Evolutionary conservation across 352 stramenopile genomes (phyloP), one percentile per base, ranked within the genome.

Genomic region (Thalassiosira livingstoniorum): DNA sequence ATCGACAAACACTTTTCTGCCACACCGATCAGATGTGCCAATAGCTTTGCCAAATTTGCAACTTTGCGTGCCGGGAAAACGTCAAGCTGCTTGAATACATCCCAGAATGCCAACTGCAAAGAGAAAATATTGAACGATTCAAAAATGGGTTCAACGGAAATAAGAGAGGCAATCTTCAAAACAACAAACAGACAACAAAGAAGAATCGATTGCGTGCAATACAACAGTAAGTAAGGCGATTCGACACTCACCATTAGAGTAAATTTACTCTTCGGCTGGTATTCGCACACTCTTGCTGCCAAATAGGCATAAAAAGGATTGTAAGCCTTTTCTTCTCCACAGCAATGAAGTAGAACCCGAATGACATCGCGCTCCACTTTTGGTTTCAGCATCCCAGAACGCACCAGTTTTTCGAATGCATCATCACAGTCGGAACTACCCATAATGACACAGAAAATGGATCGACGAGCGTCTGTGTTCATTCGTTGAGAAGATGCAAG

Each of bases 371-470:
- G 93, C 84, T 98, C 96, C 55, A 95, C 93, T 76, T 97, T 96
- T 67, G 97, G 95, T 71, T 92, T 91, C n/a, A 98, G 95, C 29
- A 98, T 85, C 60, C 91, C 90, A 34, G 97, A 82, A 70, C 97
- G 90, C 64, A 97, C 81, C 53, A 99, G 88, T 32, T 97, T 97
- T 81, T 98, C 97, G 82, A 98, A 98, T 0, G 97, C 96, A 86
- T 99, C 97, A 55, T 99, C 92, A 72, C 93, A 98, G 84, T 99
- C 97, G 27, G 93, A 90, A 21, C 95, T 96, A 31, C 95, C 95
- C 96, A 99, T 99, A 78, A 99, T 96, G 32, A 97, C 97, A 65
- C 97, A 97, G 82, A 99, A 99, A 66, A 99, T 98, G 43, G 96
- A 94, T 73, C 97, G 94, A 53, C 97, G 95, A 31, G 97, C 89